Base-by-base conservation (phyloP, 1,284 basidiomycete genomes). In the Schizophyllum amplum region DNA sequence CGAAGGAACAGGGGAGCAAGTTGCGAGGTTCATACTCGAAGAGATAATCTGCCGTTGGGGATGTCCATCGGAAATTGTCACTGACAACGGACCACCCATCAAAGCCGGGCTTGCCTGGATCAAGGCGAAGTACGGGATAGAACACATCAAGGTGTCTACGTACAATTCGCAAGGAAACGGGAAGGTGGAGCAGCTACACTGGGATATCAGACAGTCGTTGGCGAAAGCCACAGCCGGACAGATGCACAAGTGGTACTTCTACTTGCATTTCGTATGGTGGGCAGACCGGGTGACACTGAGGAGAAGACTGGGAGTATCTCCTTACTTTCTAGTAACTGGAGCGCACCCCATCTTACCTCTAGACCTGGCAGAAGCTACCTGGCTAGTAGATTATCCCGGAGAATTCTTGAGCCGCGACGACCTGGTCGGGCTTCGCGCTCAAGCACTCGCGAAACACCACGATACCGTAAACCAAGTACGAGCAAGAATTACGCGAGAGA, bases 141-240 rank as follows among this genome's bases (percentile, higher is more conserved):
- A 57, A 0, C 70, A 75, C 24, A 76, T 80, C 26, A 26, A 64
- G 0, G 77, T 80, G 5, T 74, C 71, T 0, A 65, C 65, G 0
- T 80, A 80, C 58, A 80, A 80, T 54, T 78, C 72, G 0, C 66
- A 66, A 7, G 71, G 69, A 0, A 79, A 79, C 53, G 70, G 76
- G 0, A 59, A 71, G 0, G 66, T 77, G 0, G 74, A 79, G 57
- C 54, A 66, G 0, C 56, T 61, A 1, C 75, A 79, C 54, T 69
- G 60, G 53, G 65, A 69, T 51, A 61, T 76, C 5, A 47, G 68
- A 1, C 64, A 77, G 60, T 64, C 69, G 0, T 51, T 78, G 1
- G 61, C 72, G 21, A 78, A 77, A 57, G 67, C 70, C 1, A 61
- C 60, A 2, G 65, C 66, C 0, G 71, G 71, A 0, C 65, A 74